These are phyloP conservation scores for Cinnamomum micranthum DNA, from an alignment of 164 flowering plant genomes.

Conservation along the genomic window DNA sequence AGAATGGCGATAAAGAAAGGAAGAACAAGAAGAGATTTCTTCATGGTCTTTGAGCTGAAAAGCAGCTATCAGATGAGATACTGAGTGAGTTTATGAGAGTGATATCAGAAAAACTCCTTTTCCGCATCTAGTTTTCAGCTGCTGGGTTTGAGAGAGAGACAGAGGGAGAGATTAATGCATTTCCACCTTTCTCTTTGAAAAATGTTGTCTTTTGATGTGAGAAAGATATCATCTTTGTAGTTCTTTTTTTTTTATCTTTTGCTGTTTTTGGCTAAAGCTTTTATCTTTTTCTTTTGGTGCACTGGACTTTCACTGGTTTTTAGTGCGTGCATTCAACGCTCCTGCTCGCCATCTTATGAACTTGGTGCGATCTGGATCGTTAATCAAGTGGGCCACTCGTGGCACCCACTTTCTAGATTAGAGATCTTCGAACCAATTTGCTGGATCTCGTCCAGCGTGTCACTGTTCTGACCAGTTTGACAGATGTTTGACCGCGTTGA, in stretches of 20 bases:
- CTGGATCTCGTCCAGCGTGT: background rate
- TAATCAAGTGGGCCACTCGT: background rate
- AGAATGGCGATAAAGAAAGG: constrained; percentile 23
- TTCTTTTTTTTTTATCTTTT: background rate
- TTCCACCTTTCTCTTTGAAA: background rate
- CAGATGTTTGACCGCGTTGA: too few species aligned
- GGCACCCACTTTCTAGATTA: too few species aligned
- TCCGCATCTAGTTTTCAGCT: background rate
- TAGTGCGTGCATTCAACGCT: too few species aligned
- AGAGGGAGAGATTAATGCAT: background rate
- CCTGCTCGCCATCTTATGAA: background rate
- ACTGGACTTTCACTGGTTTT: too few species aligned
- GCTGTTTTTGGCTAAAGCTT: too few species aligned
- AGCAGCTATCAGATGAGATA: background rate
- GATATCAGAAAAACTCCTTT: background rate
- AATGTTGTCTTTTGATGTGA: background rate
- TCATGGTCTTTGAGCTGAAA: constrained; percentile 31
- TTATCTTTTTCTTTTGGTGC: too few species aligned
- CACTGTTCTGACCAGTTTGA: background rate
- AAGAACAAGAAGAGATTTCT: constrained; percentile 29
- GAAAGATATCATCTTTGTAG: background rate
- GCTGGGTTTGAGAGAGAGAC: background rate
- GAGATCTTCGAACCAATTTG: too few species aligned
- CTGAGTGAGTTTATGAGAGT: background rate
- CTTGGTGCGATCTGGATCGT: background rate